phyloP scores from a whole-genome alignment of 331 rosid genomes.

The Stylosanthes scabra region DNA sequence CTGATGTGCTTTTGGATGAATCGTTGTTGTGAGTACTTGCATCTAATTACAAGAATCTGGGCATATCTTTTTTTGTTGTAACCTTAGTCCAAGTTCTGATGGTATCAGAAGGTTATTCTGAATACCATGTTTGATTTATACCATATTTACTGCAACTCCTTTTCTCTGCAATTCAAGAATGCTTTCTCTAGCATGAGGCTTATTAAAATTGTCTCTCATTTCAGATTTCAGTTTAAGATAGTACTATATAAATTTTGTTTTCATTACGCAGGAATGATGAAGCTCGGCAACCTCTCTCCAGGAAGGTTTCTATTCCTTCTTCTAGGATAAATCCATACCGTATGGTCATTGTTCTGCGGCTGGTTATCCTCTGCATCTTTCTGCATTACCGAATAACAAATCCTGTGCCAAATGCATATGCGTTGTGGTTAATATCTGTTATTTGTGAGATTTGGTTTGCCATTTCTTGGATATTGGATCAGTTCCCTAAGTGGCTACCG shows the following conservation, averaged over 20 bases:
- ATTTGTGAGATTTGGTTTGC: slow-evolving; percentile 99
- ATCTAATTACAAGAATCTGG: slow-evolving; percentile 12
- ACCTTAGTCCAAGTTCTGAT: slow-evolving; percentile 19
- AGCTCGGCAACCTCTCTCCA: slow-evolving; percentile 96
- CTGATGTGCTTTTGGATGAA: slow-evolving; percentile 92
- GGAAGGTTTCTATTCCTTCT: slow-evolving; percentile 97
- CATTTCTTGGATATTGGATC: slow-evolving; percentile 97
- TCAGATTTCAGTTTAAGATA: slow-evolving; percentile 5
- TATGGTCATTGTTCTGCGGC: slow-evolving; percentile 96
- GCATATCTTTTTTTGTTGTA: slow-evolving; percentile 19
- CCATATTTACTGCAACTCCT: slow-evolving; percentile 11
- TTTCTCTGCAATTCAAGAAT: slow-evolving; percentile 7
- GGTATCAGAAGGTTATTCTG: slow-evolving; percentile 17
- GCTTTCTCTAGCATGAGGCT: slow-evolving; percentile 1
- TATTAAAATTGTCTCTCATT: no score
- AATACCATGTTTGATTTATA: neutral
- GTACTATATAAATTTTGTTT: slow-evolving; percentile 24
- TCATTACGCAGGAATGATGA: slow-evolving; percentile 81
- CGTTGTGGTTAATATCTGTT: slow-evolving; percentile 95
- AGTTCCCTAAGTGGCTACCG: slow-evolving; percentile 96
- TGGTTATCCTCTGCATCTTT: slow-evolving; percentile 79
- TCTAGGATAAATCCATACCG: slow-evolving; percentile 96
- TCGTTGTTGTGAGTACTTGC: slow-evolving; percentile 73
- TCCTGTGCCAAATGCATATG: slow-evolving; percentile 93
- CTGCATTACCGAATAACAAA: slow-evolving; percentile 95